A percentile compares a stretch with the other conserved stretches of the same genome.
phyloP scores from a whole-genome alignment of 106 monocot species.

The Dendrobium catenatum region DNA sequence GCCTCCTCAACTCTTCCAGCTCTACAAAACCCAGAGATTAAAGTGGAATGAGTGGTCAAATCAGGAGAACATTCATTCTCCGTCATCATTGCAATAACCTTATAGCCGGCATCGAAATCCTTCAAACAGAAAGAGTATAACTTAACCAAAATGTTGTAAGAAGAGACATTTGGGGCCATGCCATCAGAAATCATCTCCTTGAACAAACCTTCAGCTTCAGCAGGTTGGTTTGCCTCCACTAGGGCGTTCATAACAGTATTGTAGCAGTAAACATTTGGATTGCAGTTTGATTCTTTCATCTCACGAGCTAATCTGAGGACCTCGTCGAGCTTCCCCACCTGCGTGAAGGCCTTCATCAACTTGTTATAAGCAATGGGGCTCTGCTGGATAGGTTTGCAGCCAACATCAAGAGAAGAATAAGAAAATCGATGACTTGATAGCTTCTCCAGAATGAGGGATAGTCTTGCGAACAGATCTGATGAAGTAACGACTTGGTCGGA shows the following conservation, averaged over 20 bases:
- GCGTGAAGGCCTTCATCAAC: constrained; percentile 33
- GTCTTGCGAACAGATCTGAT: not conserved
- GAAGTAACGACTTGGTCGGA: not conserved
- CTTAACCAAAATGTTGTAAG: constrained; percentile 47
- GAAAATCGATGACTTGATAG: not conserved
- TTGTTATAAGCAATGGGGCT: constrained; percentile 24
- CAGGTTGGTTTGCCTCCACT: constrained; percentile 8
- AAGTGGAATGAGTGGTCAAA: constrained; percentile 37
- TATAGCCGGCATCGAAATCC: constrained; percentile 27
- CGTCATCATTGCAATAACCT: constrained; percentile 24
- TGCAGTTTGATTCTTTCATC: constrained; percentile 21
- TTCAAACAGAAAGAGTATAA: constrained; percentile 28
- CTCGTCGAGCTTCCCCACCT: constrained; percentile 17
- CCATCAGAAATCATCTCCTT: constrained; percentile 36
- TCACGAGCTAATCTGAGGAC: constrained; percentile 35
- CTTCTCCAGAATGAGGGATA: not conserved
- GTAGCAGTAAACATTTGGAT: constrained; percentile 30
- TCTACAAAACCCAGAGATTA: constrained; percentile 41
- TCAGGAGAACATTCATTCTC: constrained; percentile 29
- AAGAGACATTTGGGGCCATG: constrained; percentile 19
- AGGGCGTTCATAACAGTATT: constrained; percentile 41
- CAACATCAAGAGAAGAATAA: not conserved
- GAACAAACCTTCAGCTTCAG: constrained; percentile 25
- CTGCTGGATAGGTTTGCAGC: not conserved
- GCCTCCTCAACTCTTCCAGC: constrained; percentile 34